A percentile compares a stretch with the other conserved stretches of the same genome.
phyloP scores from a whole-genome alignment of 331 rosid species.

The Arachis monticola region DNA sequence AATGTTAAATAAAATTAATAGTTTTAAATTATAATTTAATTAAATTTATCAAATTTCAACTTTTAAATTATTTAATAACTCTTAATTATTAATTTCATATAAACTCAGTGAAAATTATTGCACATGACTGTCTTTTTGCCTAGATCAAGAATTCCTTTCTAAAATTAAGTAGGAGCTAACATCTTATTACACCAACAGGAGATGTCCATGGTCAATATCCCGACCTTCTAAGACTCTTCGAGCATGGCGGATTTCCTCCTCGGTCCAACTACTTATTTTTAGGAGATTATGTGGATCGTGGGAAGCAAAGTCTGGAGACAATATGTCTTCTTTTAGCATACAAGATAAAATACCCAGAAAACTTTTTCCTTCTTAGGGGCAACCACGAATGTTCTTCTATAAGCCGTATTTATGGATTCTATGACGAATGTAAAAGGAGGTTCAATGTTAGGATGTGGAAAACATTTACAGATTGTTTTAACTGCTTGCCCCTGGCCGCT shows the following conservation, averaged over 20 bases:
- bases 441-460: conserved; percentile 78
- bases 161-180: conserved; percentile 1
- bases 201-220: conserved; percentile 86
- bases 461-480: conserved; percentile 79
- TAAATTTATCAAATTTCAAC: too few relatives aligned
- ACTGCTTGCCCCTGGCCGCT: conserved; percentile 87
- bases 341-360: conserved; percentile 80
- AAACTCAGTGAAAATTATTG: too few relatives aligned
- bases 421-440: conserved; percentile 80
- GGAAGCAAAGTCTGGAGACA: conserved; percentile 88
- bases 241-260: conserved; percentile 89
- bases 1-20: too few relatives aligned
- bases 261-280: conserved; percentile 77
- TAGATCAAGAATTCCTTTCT: background rate
- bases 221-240: conserved; percentile 78
- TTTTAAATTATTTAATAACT: too few relatives aligned
- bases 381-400: conserved; percentile 91
- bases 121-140: background rate
- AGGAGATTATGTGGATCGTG: conserved; percentile 92
- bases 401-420: conserved; percentile 83
- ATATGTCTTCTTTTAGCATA: conserved; percentile 90
- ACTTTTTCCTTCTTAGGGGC: conserved; percentile 83
- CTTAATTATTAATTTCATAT: too few relatives aligned
- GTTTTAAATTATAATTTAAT: too few relatives aligned
- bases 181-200: conserved; percentile 50